Evolutionary conservation across 2,329 filamentous ascomycete genomes (phyloP).

Genomic region (Hirsutella minnesotensis): DNA sequence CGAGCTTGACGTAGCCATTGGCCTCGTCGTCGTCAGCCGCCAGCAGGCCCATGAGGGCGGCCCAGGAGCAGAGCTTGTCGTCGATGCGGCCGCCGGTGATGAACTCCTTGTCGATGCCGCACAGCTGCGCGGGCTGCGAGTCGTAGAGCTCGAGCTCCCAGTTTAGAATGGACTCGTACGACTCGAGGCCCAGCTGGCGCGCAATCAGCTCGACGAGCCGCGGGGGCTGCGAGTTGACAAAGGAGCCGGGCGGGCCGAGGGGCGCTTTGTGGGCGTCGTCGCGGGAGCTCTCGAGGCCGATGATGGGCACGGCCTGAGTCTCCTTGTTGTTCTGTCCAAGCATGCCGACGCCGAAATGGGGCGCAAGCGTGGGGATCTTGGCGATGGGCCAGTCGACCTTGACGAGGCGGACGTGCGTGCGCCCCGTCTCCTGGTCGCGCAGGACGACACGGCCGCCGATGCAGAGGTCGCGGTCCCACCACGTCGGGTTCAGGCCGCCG

Average conservation of each 20-base stretch:
- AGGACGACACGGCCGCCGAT: conserved; percentile 85
- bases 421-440: conserved; percentile 57
- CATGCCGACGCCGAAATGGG: conserved; percentile 78
- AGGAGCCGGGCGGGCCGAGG: conserved; percentile 56
- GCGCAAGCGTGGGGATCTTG: conserved; percentile 79
- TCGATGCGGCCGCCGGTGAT: conserved; percentile 94
- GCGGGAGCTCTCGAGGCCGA: conserved; percentile 71
- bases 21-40: conserved; percentile 41
- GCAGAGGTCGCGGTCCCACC: conserved; percentile 93
- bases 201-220: conserved; percentile 76
- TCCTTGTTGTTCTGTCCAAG: conserved; percentile 64
- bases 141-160: conserved; percentile 98
- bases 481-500: conserved; percentile 74
- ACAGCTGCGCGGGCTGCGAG: conserved; percentile 69
- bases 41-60: conserved; percentile 74
- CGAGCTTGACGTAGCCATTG: conserved; percentile 70
- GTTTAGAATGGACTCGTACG: conserved; percentile 69
- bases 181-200: conserved; percentile 58
- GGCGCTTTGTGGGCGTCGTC: conserved; percentile 22
- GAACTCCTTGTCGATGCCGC: conserved; percentile 82
- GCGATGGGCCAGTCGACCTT: conserved; percentile 94
- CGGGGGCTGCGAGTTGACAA: conserved; percentile 73
- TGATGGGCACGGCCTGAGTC: conserved; percentile 88
- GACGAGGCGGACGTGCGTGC: conserved; percentile 71
- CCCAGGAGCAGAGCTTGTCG: conserved; percentile 94